A percentile compares a stretch with the other conserved stretches of the same genome.
These are phyloP conservation scores for Nakaseomyces delphensis DNA, from an alignment of 1,139 yeast species.

Conservation along the genomic window DNA sequence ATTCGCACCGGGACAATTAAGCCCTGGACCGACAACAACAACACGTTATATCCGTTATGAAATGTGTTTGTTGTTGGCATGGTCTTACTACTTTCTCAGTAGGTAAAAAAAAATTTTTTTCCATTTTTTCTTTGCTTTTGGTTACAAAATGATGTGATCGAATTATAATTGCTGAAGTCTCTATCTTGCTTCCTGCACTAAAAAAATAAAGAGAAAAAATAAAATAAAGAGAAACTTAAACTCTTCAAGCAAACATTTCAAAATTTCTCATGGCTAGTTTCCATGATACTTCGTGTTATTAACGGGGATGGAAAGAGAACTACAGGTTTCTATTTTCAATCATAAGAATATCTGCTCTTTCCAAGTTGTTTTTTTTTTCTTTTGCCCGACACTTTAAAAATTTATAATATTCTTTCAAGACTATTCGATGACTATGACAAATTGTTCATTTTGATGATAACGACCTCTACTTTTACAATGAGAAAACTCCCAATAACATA, in stretches of 20 bases:
- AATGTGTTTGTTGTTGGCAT: too few species aligned
- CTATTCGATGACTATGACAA: constrained; percentile 5
- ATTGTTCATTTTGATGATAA: constrained; percentile 3
- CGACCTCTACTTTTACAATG: neutral
- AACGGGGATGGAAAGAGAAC: neutral
- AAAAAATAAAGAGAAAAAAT: neutral
- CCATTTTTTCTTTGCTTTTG: neutral
- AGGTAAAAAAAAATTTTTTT: neutral
- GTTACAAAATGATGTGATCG: neutral
- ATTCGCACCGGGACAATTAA: neutral
- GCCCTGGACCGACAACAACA: neutral
- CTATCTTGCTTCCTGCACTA: neutral
- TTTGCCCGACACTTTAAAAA: neutral
- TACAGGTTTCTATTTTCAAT: neutral
- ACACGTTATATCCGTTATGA: too few species aligned
- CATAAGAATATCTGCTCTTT: neutral
- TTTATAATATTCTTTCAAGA: constrained; percentile 5
- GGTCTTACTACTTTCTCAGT: too few species aligned
- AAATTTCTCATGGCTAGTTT: too few species aligned
- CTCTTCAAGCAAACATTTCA: too few species aligned
- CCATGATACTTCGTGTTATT: too few species aligned
- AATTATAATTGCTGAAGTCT: too few species aligned
- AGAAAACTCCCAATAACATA: neutral
- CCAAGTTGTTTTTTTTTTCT: neutral
- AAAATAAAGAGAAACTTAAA: neutral